Conservation (phyloP, 441 rosid genomes). For the Hura crepitans region DNA sequence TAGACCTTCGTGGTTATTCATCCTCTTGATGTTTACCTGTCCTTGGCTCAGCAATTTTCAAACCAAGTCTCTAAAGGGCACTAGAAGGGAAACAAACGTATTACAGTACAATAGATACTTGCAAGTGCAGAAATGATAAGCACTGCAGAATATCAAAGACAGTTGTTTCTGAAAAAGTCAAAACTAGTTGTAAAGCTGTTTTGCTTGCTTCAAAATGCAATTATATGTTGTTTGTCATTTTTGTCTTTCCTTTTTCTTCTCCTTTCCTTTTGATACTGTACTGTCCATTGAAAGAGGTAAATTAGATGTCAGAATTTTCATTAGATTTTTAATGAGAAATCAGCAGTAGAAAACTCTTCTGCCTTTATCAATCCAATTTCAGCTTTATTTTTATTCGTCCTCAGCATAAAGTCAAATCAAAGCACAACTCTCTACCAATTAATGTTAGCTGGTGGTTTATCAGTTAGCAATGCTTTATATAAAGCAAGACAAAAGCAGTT, state of each 20-base stretch:
- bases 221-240: not conserved
- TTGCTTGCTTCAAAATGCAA: conserved; percentile 1
- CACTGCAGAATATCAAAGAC: not conserved
- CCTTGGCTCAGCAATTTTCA: not conserved
- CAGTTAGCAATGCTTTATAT: not conserved
- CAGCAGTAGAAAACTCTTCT: not conserved
- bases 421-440: not conserved
- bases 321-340: conserved; percentile 11
- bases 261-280: conserved; percentile 1
- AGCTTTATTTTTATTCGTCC: not conserved
- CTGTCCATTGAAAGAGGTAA: conserved; percentile 4
- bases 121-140: conserved; percentile 1
- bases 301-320: not conserved
- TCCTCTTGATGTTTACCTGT: conserved; percentile 32
- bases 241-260: conserved; percentile 3
- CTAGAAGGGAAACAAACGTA: conserved; percentile 6
- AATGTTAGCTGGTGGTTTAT: not conserved
- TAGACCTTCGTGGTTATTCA: conserved; percentile 31
- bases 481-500: not conserved
- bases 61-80: conserved; percentile 2
- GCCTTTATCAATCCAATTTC: conserved; percentile 1
- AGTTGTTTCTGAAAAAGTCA: not conserved
- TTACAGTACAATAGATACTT: not conserved
- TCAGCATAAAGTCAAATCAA: not conserved
- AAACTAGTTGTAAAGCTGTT: not conserved